Conservation (phyloP, 176 grass and related monocot genomes). For the Guadua angustifolia region DNA sequence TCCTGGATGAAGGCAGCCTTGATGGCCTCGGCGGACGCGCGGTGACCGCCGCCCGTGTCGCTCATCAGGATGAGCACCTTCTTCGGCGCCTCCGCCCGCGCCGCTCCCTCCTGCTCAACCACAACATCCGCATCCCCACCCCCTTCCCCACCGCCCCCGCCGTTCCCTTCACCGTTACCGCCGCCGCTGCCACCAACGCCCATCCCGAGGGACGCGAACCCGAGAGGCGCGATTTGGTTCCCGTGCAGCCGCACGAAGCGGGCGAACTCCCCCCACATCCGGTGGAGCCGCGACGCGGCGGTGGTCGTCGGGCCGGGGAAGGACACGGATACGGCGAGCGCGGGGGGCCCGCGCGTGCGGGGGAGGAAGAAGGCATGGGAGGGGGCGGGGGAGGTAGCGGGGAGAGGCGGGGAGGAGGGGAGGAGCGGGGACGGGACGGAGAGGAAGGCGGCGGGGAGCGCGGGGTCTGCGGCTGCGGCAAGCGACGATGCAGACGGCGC, state of each 20-base stretch:
- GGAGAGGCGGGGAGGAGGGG: slow-evolving; percentile 48
- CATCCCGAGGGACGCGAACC: slow-evolving; percentile 69
- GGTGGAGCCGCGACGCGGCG: slow-evolving; percentile 40
- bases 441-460: slow-evolving; percentile 52
- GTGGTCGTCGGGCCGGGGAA: slow-evolving; percentile 27
- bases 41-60: slow-evolving; percentile 90
- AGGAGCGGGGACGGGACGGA: slow-evolving; percentile 48
- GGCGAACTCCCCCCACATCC: slow-evolving; percentile 65
- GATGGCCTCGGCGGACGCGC: slow-evolving; percentile 92
- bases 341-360: slow-evolving; percentile 42
- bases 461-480: slow-evolving; percentile 38
- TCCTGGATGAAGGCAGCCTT: slow-evolving; percentile 83
- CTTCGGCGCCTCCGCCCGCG: slow-evolving; percentile 62
- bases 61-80: slow-evolving; percentile 97
- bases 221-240: slow-evolving; percentile 62
- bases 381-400: neutral
- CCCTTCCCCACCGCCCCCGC: slow-evolving; percentile 8
- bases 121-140: slow-evolving; percentile 34
- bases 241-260: slow-evolving; percentile 71
- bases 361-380: slow-evolving; percentile 54
- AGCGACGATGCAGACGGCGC: slow-evolving; percentile 35
- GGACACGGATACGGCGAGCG: slow-evolving; percentile 40
- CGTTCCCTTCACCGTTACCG: neutral
- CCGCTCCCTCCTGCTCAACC: slow-evolving; percentile 53
- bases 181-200: slow-evolving; percentile 2